phyloP scores from a whole-genome alignment of 257 asterid genomes.

The Ehretia macrophylla region DNA sequence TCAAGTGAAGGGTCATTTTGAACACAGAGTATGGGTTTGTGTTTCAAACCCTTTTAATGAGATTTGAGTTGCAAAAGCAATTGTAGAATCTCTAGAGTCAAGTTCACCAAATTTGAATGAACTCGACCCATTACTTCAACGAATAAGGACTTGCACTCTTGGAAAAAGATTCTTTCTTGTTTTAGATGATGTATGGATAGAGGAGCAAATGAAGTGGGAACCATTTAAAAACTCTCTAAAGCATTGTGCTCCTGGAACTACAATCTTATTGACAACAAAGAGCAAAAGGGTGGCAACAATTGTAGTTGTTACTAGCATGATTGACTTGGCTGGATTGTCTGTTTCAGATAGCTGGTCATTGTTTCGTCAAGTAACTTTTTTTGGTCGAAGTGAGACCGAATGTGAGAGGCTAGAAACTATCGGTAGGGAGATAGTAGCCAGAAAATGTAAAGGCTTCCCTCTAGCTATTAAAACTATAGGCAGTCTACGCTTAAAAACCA shows the following conservation, averaged over 20 bases:
- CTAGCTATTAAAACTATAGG: not conserved
- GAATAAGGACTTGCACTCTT: not conserved
- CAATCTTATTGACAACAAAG: not conserved
- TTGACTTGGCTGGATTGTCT: not conserved
- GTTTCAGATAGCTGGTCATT: not conserved
- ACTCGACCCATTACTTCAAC: slow-evolving; percentile 19
- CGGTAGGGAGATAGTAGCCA: not conserved
- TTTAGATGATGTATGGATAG: slow-evolving; percentile 1
- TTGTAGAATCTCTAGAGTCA: slow-evolving; percentile 18
- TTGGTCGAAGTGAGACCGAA: not conserved
- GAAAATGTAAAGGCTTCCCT: not conserved
- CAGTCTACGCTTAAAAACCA: not conserved
- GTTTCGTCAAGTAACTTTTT: not conserved
- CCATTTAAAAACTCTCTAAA: not conserved
- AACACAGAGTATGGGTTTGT: no score
- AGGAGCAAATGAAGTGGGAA: not conserved
- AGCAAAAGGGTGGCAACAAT: slow-evolving; percentile 1
- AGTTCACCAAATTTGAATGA: not conserved
- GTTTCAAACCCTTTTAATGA: not conserved
- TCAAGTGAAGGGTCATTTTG: no score
- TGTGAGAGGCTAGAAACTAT: not conserved
- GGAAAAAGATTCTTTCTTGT: not conserved
- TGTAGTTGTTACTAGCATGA: not conserved
- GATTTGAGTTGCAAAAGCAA: slow-evolving; percentile 17
- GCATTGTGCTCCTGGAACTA: not conserved